Conservation (phyloP, 192 early-diverging fungal genomes). For the Linnemannia elongata region DNA sequence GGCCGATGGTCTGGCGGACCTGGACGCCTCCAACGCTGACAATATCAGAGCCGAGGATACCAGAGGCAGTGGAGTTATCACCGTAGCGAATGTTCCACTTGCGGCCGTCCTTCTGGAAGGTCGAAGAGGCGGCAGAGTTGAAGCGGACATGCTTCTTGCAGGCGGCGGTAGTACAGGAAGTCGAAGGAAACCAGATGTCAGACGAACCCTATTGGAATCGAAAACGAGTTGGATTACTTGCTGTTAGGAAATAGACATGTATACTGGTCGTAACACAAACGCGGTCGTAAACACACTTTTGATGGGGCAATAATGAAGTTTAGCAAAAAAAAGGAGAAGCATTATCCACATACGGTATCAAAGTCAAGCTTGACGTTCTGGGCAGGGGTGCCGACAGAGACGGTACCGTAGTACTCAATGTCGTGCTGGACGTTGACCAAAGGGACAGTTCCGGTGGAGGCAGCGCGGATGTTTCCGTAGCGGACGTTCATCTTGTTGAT, state of each 20-base stretch:
- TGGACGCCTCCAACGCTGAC: conserved; percentile 70
- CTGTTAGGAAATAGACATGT: neutral
- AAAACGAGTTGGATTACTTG: neutral
- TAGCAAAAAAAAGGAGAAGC: conserved; percentile 6
- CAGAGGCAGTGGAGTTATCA: conserved; percentile 66
- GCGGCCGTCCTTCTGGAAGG: conserved; percentile 67
- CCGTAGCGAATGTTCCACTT: conserved; percentile 75
- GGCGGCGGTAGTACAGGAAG: conserved; percentile 53
- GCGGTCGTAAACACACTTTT: neutral
- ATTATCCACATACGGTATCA: conserved; percentile 40
- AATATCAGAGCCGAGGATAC: conserved; percentile 61
- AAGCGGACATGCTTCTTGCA: conserved; percentile 66
- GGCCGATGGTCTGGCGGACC: conserved; percentile 71
- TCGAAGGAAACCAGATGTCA: conserved; percentile 70
- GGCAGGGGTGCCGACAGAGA: conserved; percentile 71
- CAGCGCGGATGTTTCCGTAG: conserved; percentile 16
- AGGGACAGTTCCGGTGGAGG: conserved; percentile 16
- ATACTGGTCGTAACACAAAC: conserved; percentile 42
- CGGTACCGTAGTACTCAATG: conserved; percentile 71
- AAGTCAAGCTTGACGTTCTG: conserved; percentile 57
- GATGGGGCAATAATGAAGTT: no score
- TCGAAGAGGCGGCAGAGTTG: conserved; percentile 60
- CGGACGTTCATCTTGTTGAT: conserved; percentile 32
- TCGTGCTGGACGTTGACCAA: conserved; percentile 57
- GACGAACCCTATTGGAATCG: conserved; percentile 56